These are phyloP conservation scores for Arxiozyma telluris DNA, from an alignment of 1,139 yeast genomes.

Conservation along the genomic window DNA sequence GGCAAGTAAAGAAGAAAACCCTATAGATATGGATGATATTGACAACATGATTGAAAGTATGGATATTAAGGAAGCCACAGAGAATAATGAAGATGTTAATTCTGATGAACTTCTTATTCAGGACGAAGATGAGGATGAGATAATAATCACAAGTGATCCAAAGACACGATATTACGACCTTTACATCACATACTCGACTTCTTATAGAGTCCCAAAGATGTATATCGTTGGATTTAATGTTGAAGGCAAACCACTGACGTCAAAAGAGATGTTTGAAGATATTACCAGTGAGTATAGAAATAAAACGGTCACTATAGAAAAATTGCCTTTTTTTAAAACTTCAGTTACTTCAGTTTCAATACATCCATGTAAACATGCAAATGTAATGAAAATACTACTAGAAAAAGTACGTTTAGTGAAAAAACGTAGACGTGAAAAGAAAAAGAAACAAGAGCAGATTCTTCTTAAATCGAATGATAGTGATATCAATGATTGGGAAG, in stretches of 20 bases:
- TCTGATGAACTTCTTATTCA: conserved; percentile 24
- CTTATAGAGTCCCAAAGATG: conserved; percentile 92
- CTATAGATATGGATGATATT: conserved; percentile 30
- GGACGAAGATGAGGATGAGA: conserved; percentile 37
- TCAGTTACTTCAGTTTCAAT: conserved; percentile 74
- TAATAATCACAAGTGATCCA: conserved; percentile 33
- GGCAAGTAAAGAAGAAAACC: conserved; percentile 9
- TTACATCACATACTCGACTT: conserved; percentile 85
- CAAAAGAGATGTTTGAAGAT: conserved; percentile 90
- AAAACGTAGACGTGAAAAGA: conserved; percentile 33
- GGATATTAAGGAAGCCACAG: conserved; percentile 36
- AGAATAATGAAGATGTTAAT: conserved; percentile 27
- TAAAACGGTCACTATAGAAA: conserved; percentile 93
- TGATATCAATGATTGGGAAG: conserved; percentile 38
- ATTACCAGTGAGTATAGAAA: conserved; percentile 85
- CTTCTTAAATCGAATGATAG: conserved; percentile 23
- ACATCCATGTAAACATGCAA: conserved; percentile 94
- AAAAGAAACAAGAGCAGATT: not conserved
- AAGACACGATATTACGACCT: conserved; percentile 70
- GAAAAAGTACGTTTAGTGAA: conserved; percentile 49
- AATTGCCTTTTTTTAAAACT: conserved; percentile 72
- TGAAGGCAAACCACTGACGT: conserved; percentile 77
- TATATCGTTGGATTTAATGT: conserved; percentile 81
- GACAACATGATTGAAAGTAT: conserved; percentile 35
- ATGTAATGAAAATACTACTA: conserved; percentile 84